Evolutionary conservation across 805 yeast genomes (phyloP).

Genomic region (Komagataella pseudopastoris): DNA sequence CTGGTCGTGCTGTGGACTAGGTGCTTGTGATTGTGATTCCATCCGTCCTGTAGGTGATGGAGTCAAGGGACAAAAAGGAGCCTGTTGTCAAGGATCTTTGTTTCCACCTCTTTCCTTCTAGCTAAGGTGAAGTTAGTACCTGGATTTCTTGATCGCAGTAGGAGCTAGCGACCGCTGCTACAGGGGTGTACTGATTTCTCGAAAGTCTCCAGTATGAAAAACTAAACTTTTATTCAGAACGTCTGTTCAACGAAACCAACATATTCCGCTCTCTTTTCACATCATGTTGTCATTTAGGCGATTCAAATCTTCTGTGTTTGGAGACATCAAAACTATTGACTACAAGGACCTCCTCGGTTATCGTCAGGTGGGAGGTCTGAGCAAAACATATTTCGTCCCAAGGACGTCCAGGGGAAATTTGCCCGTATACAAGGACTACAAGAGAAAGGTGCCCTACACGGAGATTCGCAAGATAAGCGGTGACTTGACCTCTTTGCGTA

Average conservation of each 20-base stretch:
- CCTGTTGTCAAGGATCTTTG: background rate
- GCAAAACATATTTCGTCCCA: conserved; percentile 23
- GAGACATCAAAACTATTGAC: background rate
- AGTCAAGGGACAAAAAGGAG: background rate
- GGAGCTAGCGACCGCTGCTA: background rate
- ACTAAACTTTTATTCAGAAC: background rate
- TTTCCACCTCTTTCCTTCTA: background rate
- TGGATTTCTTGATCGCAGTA: background rate
- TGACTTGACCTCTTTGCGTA: conserved; percentile 47
- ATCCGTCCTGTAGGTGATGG: background rate
- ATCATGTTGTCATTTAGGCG: background rate
- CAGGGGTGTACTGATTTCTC: background rate
- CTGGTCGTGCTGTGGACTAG: background rate
- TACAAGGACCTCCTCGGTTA: background rate
- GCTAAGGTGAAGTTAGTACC: background rate
- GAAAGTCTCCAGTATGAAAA: background rate
- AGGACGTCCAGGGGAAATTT: conserved; percentile 54
- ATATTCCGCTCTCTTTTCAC: background rate
- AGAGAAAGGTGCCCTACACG: conserved; percentile 1
- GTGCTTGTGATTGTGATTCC: background rate
- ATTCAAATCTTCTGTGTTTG: background rate
- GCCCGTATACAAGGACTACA: conserved; percentile 46
- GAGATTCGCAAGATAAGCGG: conserved; percentile 66
- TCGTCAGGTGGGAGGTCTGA: conserved; percentile 3
- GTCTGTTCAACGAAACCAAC: no score